Base-by-base conservation (phyloP, 768 basidiomycete species). In the Boletus barrowsii region DNA sequence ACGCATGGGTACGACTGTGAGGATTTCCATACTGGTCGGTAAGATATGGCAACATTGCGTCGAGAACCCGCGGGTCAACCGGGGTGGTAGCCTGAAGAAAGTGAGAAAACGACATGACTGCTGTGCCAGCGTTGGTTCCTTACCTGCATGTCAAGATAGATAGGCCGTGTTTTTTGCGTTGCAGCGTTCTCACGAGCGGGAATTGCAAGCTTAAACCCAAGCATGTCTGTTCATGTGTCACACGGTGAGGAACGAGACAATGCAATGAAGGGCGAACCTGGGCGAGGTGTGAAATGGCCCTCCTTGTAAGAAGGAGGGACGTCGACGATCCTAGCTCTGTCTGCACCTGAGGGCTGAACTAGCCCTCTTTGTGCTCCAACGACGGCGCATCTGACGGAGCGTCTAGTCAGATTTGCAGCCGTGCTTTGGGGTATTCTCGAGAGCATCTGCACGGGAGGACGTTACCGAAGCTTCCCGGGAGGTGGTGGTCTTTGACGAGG, bases 1-100 rank as follows among this genome's bases (percentile, higher is more conserved):
- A 99, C 1, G 97, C 93, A 72, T 99, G 97, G 29, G 97, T 98
- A 52, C 97, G 84, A 69, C 93, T 95, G 69, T 98, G 97, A 10
- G 97, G 96, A 72, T 98, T 99, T 5, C 97, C 97, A 66, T 88
- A 98, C 69, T 93, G 92, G 69, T 98, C 92, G 5, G 94, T 96
- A 60, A 95, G 74, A 72, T 83, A 98, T 0, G 97, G 97, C 24
- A 99, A 77, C 96, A 98, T 99, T 17, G 88, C 86, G 72, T 98
- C 97, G 53, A 98, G 79, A 5, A 98, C 97, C 54, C 97, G 84
- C 29, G 97, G 97, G 69, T 99, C 97, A 51, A 97, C 85, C 18
- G 97, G 97, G 24, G 97, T 98, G 3, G 97, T 99, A 6, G 97
- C 97, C 91, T 96, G 61, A 14, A 17, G 15, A 43, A 30, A 44